These are phyloP conservation scores for Senna tora DNA, from an alignment of 306 rosid genomes.

Conservation along the genomic window DNA sequence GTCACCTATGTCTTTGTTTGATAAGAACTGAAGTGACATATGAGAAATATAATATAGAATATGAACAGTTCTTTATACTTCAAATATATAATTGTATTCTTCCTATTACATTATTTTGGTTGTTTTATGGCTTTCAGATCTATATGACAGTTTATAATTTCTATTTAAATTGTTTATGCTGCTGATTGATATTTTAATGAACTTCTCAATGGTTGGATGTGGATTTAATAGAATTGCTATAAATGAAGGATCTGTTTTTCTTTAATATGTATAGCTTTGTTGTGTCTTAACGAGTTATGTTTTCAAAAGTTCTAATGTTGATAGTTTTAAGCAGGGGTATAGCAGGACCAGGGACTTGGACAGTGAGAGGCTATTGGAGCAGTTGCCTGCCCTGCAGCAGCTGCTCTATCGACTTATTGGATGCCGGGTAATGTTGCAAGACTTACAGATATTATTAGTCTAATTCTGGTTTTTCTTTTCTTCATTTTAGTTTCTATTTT, in stretches of 20 bases:
- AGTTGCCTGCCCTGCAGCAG: conserved; percentile 82
- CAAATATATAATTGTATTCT: not conserved
- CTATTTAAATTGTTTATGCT: not conserved
- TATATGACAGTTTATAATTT: not conserved
- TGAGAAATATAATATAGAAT: not conserved
- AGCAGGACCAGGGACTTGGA: conserved; percentile 74
- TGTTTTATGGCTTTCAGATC: not conserved
- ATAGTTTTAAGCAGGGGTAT: not conserved
- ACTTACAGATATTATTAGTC: conserved; percentile 22
- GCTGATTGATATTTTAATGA: conserved; percentile 6
- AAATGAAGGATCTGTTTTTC: not conserved
- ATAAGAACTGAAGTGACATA: not conserved
- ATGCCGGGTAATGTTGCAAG: conserved; percentile 58
- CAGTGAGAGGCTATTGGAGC: conserved; percentile 74
- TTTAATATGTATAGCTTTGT: not conserved
- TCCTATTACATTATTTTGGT: not conserved
- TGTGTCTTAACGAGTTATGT: not conserved
- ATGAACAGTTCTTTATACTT: not conserved
- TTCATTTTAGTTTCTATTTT: not conserved
- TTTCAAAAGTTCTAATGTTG: not conserved
- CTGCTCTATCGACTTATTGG: conserved; percentile 76
- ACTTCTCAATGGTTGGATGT: conserved; percentile 6
- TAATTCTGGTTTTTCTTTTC: not conserved
- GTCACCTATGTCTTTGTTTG: not conserved
- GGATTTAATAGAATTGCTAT: not conserved